phyloP scores from a whole-genome alignment of 2,329 filamentous ascomycete species.

The Xylariaceae sp. region DNA sequence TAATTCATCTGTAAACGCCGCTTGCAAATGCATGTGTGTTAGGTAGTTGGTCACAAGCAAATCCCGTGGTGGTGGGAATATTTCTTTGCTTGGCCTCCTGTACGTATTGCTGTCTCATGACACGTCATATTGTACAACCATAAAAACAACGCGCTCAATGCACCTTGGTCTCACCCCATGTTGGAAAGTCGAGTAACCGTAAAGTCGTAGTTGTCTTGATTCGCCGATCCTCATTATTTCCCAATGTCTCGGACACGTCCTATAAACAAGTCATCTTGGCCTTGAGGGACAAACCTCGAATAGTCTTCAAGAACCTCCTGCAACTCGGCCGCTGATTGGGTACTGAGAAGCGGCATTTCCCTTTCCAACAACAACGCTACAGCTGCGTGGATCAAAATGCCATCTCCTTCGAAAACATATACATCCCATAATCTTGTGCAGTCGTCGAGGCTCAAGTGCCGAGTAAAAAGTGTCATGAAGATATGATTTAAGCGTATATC shows the following conservation, averaged over 20 bases:
- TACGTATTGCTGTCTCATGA: background rate
- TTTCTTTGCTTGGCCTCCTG: background rate
- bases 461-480: constrained; percentile 70
- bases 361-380: constrained; percentile 68
- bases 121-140: background rate
- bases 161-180: background rate
- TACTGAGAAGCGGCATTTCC: constrained; percentile 59
- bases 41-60: background rate
- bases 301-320: constrained; percentile 45
- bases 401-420: constrained; percentile 82
- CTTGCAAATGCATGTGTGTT: background rate
- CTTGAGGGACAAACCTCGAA: constrained; percentile 30
- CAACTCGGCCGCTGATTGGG: constrained; percentile 54
- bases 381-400: constrained; percentile 72
- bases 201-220: constrained; percentile 15
- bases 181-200: constrained; percentile 8
- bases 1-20: background rate
- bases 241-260: constrained; percentile 34
- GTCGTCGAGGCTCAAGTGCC: constrained; percentile 69
- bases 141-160: constrained; percentile 2
- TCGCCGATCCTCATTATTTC: constrained; percentile 23
- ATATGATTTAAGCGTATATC: constrained; percentile 64
- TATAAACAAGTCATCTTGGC: constrained; percentile 40
- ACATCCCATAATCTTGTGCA: constrained; percentile 80
- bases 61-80: background rate